phyloP scores from a whole-genome alignment of 2,329 filamentous ascomycete genomes.

The Sarocladium brachiariae region DNA sequence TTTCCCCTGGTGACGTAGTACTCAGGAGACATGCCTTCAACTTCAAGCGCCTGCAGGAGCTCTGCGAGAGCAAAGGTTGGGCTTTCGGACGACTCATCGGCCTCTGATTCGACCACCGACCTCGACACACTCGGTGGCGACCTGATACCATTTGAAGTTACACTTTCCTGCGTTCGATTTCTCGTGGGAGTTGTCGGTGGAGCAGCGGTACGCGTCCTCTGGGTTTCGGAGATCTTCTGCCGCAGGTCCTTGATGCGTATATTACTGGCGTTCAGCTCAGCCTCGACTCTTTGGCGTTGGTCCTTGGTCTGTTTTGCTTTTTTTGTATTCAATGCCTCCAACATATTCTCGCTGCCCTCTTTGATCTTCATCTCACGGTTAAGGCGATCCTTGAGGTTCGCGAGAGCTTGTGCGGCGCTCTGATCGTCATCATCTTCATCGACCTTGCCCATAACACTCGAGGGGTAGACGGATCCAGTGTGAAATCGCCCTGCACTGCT shows the following conservation, averaged over 20 bases:
- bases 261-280: slow-evolving; percentile 86
- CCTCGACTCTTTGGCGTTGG: slow-evolving; percentile 70
- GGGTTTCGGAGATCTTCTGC: slow-evolving; percentile 53
- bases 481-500: slow-evolving; percentile 29
- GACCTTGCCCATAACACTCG: slow-evolving; percentile 44
- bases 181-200: slow-evolving; percentile 46
- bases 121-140: slow-evolving; percentile 52
- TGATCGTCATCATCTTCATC: slow-evolving; percentile 54
- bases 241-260: slow-evolving; percentile 56
- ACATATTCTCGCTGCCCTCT: slow-evolving; percentile 92
- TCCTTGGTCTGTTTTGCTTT: slow-evolving; percentile 94
- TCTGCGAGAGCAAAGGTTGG: slow-evolving; percentile 89
- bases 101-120: slow-evolving; percentile 52
- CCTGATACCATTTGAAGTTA: slow-evolving; percentile 40
- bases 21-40: slow-evolving; percentile 80
- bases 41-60: slow-evolving; percentile 81
- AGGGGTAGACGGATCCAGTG: slow-evolving; percentile 27
- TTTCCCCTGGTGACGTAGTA: slow-evolving; percentile 95
- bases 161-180: slow-evolving; percentile 39
- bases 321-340: slow-evolving; percentile 89
- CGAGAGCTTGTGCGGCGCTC: slow-evolving; percentile 66
- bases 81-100: slow-evolving; percentile 69
- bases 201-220: slow-evolving; percentile 40
- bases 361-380: slow-evolving; percentile 98
- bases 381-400: slow-evolving; percentile 72